Conservation (phyloP, 1,284 basidiomycete species). For the Mycena sp. region DNA sequence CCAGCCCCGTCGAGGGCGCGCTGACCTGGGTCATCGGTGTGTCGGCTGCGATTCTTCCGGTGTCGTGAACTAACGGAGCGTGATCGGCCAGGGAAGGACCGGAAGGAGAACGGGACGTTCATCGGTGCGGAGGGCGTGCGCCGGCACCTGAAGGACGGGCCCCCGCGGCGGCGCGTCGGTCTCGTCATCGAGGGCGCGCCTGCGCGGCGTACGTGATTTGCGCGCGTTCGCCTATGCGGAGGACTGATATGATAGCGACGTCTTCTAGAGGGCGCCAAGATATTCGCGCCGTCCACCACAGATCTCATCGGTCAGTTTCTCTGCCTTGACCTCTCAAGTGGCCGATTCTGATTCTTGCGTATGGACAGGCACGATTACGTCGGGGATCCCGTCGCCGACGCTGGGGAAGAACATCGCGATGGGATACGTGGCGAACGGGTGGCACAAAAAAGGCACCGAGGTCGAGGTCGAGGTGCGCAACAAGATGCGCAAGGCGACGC, state of each 20-base stretch:
- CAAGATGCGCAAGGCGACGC: constrained; percentile 72
- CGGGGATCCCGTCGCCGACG: constrained; percentile 95
- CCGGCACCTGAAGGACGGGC: constrained; percentile 84
- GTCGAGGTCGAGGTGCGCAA: constrained; percentile 83
- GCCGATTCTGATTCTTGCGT: constrained; percentile 6
- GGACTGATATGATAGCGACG: constrained; percentile 14
- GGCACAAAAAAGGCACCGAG: constrained; percentile 92
- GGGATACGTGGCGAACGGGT: constrained; percentile 87
- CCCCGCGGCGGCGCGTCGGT: constrained; percentile 84
- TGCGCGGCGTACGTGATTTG: constrained; percentile 70
- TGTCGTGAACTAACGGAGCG: neutral
- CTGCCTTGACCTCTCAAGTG: constrained; percentile 13
- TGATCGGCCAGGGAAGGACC: constrained; percentile 73
- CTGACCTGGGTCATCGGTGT: constrained; percentile 92
- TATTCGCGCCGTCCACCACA: constrained; percentile 66
- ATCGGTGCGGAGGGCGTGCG: constrained; percentile 87
- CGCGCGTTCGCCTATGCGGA: constrained; percentile 32
- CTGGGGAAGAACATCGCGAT: constrained; percentile 95
- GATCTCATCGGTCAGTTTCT: constrained; percentile 58
- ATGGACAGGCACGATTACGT: constrained; percentile 78
- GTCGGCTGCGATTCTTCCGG: constrained; percentile 39
- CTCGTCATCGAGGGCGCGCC: constrained; percentile 87
- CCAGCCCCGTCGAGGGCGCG: constrained; percentile 90
- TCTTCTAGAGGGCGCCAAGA: constrained; percentile 79
- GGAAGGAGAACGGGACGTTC: constrained; percentile 78